Evolutionary conservation across 768 basidiomycete genomes (phyloP).

Genomic region (Boletus tylopilopsis): DNA sequence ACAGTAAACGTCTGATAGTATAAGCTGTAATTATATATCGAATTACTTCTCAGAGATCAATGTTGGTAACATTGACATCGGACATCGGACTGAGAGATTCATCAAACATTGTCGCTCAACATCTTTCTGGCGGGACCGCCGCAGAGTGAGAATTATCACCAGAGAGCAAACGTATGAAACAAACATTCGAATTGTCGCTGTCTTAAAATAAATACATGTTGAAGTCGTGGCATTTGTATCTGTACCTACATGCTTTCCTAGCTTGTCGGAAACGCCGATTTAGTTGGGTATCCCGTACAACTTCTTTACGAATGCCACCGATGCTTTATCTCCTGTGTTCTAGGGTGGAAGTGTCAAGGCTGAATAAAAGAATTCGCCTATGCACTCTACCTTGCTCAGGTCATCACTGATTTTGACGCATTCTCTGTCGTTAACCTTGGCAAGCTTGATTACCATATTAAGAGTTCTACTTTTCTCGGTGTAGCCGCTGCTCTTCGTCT

Average conservation of each 20-base stretch:
- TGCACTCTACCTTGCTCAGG: slow-evolving; percentile 58
- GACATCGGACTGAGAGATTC: too few relatives aligned
- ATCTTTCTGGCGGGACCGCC: too few relatives aligned
- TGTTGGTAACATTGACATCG: too few relatives aligned
- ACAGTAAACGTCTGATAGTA: too few relatives aligned
- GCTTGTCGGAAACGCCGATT: neutral
- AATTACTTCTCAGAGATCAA: too few relatives aligned
- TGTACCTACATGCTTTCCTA: neutral
- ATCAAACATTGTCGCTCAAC: too few relatives aligned
- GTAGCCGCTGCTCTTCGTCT: slow-evolving; percentile 38
- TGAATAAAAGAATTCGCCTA: neutral
- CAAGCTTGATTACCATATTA: slow-evolving; percentile 95
- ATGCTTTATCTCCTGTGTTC: slow-evolving; percentile 68
- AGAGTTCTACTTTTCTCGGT: slow-evolving; percentile 71
- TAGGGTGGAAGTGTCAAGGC: slow-evolving; percentile 19
- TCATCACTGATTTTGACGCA: slow-evolving; percentile 97
- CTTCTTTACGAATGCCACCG: slow-evolving; percentile 55
- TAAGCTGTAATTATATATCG: too few relatives aligned
- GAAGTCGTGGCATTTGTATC: neutral
- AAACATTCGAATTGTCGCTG: too few relatives aligned
- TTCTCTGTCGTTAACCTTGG: slow-evolving; percentile 62
- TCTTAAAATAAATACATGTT: too few relatives aligned
- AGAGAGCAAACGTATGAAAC: too few relatives aligned
- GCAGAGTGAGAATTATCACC: too few relatives aligned
- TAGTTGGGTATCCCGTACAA: slow-evolving; percentile 5